Conservation (phyloP, 176 grass and related monocot genomes). For the Saccharum spontaneum region DNA sequence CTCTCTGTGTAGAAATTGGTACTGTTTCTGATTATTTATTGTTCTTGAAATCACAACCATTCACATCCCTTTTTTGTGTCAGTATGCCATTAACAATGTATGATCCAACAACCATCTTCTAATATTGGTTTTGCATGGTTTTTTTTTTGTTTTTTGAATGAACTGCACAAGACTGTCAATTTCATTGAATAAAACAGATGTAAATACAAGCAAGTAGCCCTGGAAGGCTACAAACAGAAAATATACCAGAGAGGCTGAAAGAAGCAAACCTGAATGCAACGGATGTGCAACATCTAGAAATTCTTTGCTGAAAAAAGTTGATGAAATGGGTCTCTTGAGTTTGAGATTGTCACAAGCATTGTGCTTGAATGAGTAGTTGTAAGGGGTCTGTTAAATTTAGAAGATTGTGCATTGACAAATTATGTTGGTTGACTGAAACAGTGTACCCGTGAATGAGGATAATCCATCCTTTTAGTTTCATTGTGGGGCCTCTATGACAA, state of each 20-base stretch:
- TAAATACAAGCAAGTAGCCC: not conserved
- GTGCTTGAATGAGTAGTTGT: not conserved
- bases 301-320: not conserved
- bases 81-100: not conserved
- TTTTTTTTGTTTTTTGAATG: not conserved
- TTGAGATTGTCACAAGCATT: not conserved
- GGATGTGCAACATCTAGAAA: not conserved
- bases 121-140: not conserved
- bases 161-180: not conserved
- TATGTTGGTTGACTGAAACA: not conserved
- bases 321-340: not conserved
- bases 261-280: not conserved
- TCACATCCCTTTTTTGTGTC: not conserved
- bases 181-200: not conserved
- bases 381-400: not conserved
- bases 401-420: not conserved
- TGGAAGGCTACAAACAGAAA: not conserved
- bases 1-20: not conserved
- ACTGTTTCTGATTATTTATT: not conserved
- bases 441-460: not conserved
- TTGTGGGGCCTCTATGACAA: not conserved
- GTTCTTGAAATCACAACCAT: not conserved
- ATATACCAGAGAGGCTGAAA: not conserved
- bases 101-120: not conserved
- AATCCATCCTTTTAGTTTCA: not conserved